These are phyloP conservation scores for Pythium dissotocum DNA, from an alignment of 352 stramenopile genomes.

Conservation along the genomic window DNA sequence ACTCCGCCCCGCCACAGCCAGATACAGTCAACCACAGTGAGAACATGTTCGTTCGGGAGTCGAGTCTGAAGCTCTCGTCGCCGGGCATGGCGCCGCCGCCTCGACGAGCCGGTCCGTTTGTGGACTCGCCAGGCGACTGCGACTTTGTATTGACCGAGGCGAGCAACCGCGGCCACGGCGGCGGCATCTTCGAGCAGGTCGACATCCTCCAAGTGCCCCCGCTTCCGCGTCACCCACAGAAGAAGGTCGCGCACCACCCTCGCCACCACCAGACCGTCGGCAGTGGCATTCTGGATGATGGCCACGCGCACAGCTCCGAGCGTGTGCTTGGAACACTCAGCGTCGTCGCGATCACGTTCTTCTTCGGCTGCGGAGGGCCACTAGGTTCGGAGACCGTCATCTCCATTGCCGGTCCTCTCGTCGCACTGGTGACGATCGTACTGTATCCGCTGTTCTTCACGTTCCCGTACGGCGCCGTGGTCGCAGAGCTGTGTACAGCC, in stretches of 20 bases:
- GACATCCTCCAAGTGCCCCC: constrained; percentile 10
- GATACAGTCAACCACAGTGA: neutral
- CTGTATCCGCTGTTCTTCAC: constrained; percentile 84
- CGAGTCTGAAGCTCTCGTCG: constrained; percentile 15
- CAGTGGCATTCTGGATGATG: neutral
- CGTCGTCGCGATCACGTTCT: constrained; percentile 31
- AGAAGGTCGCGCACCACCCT: neutral
- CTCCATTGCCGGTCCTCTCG: constrained; percentile 31
- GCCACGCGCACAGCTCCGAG: neutral
- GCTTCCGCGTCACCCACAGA: neutral
- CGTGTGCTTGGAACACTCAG: constrained; percentile 20
- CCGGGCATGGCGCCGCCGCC: neutral
- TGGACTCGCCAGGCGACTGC: constrained; percentile 1
- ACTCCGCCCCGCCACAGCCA: neutral
- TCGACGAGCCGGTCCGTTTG: neutral
- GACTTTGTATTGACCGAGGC: constrained; percentile 16
- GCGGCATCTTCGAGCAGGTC: constrained; percentile 5
- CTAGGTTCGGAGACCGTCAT: constrained; percentile 22
- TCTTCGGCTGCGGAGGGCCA: constrained; percentile 40
- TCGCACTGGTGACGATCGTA: constrained; percentile 72
- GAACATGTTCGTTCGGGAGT: neutral
- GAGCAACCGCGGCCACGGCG: neutral
- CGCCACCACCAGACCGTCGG: neutral
- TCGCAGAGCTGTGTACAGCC: constrained; percentile 77
- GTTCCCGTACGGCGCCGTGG: constrained; percentile 84